Evolutionary conservation across 441 rosid species (phyloP).

Genomic region (Isatis lusitanica): DNA sequence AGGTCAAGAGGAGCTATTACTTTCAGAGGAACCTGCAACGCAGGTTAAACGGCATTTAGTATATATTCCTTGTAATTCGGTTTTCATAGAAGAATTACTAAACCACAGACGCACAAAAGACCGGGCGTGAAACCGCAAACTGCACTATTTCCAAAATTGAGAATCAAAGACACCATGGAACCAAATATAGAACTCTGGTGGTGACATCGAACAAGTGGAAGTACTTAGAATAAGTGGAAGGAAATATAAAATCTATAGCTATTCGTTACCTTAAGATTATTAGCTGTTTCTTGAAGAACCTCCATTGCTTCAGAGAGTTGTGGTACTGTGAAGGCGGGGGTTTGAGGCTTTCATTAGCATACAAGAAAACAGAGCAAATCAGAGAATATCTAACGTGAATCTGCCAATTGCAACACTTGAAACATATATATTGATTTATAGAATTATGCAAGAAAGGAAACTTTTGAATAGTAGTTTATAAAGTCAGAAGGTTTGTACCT

Average conservation of each 20-base stretch:
- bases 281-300: constrained; percentile 62
- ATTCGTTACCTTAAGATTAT: constrained; percentile 49
- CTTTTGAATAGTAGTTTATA: constrained; percentile 13
- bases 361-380: constrained; percentile 56
- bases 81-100: neutral
- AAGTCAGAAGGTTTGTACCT: constrained; percentile 51
- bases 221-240: neutral
- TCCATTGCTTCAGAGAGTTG: constrained; percentile 88
- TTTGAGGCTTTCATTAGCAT: constrained; percentile 70
- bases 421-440: constrained; percentile 33
- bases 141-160: neutral
- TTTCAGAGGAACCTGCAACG: constrained; percentile 65
- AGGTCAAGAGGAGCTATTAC: constrained; percentile 63
- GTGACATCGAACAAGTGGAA: neutral
- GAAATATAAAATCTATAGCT: neutral
- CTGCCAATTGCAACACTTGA: constrained; percentile 35
- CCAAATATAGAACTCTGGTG: neutral
- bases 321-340: constrained; percentile 83
- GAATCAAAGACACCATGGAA: neutral
- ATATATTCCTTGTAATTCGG: neutral
- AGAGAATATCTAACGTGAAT: constrained; percentile 47
- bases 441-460: constrained; percentile 24
- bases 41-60: constrained; percentile 14
- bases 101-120: neutral
- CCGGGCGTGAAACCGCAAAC: neutral